A percentile compares a stretch with the other conserved stretches of the same genome.
These are phyloP conservation scores for Entoloma clypeatum DNA, from an alignment of 1,284 basidiomycete genomes.

Conservation along the genomic window DNA sequence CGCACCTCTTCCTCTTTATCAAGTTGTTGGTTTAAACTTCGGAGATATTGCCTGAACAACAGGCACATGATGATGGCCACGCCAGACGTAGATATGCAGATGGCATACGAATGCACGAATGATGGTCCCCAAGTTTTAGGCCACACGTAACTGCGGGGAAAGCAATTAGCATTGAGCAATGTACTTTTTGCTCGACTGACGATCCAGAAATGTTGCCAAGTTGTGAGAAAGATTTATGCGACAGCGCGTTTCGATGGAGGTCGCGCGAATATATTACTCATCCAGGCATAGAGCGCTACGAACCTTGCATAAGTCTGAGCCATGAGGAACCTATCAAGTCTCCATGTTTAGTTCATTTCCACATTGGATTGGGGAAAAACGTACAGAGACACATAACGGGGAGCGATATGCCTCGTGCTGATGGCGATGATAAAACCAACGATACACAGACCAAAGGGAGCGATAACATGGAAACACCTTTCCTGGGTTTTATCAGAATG, in stretches of 20 bases:
- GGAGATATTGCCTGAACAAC: slow-evolving; percentile 49
- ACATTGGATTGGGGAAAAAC: slow-evolving; percentile 19
- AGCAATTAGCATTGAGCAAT: neutral
- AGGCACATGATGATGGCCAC: slow-evolving; percentile 51
- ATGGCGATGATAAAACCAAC: slow-evolving; percentile 75
- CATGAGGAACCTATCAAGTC: slow-evolving; percentile 62
- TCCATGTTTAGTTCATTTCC: slow-evolving; percentile 2
- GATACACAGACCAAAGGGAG: slow-evolving; percentile 55
- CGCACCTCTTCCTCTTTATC: slow-evolving; percentile 41
- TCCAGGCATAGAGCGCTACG: slow-evolving; percentile 69
- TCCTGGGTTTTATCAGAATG: slow-evolving; percentile 71
- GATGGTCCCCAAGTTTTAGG: slow-evolving; percentile 39
- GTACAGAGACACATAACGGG: slow-evolving; percentile 72
- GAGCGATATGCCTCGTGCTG: slow-evolving; percentile 59
- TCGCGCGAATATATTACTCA: slow-evolving; percentile 62
- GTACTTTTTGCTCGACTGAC: slow-evolving; percentile 38
- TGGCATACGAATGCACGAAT: slow-evolving; percentile 36
- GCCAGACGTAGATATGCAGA: slow-evolving; percentile 35
- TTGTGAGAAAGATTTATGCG: slow-evolving; percentile 69
- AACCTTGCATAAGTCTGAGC: slow-evolving; percentile 71
- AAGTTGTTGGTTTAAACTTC: slow-evolving; percentile 41
- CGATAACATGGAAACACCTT: slow-evolving; percentile 61
- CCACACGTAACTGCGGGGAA: slow-evolving; percentile 39
- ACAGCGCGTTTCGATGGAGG: slow-evolving; percentile 76
- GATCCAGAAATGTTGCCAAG: slow-evolving; percentile 75